Base-by-base conservation (phyloP, 2,329 filamentous ascomycete species). In the Trichoderma pleuroti region DNA sequence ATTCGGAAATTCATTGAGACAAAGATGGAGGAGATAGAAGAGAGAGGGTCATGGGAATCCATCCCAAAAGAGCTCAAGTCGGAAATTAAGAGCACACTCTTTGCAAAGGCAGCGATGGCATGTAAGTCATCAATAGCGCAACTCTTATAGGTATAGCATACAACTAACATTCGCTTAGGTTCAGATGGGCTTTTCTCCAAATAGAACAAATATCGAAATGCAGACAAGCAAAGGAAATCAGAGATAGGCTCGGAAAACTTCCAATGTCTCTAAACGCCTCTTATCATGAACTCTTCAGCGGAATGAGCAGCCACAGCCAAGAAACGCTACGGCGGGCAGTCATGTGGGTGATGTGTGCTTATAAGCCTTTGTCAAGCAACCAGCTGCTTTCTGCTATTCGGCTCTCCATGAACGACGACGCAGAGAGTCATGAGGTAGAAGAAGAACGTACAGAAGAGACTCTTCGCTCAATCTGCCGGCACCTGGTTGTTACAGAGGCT, bases 121-220 rank as follows among this genome's bases (percentile, higher is more conserved):
- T 68, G 65, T 68, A 16, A 52, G 65, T 57, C 46, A 24, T 10
- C n/a, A 24, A 49, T 18, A 49, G 12, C 4, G n/a, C n/a, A 24
- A 11, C 14, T 39, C 4, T 26, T 56, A 21, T 5, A 14, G 11
- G 30, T 3, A 42, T 16, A 36, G 3, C 34, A 36, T 5, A 16
- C 30, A 46, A 12, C 36, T 68, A 30, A 68, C 12, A 24, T 49
- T 36, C 6, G n/a, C 10, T 1, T 16, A 68, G 65, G 65, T 68
- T 68, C 18, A 61, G 65, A 61, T 68, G 65, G 65, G 54, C 36
- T 16, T 61, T 52, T 30, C n/a, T 68, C 1, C 65, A 68, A 16
- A 61, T 68, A 36, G 54, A 68, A 2, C 54, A 68, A 32, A 56
- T 68, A 6, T 68, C 65, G 12, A 34, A 61, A 46, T n/a, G 14